Evolutionary conservation across 371 early-diverging fungal genomes (phyloP).

Genomic region (Mortierella sp.): DNA sequence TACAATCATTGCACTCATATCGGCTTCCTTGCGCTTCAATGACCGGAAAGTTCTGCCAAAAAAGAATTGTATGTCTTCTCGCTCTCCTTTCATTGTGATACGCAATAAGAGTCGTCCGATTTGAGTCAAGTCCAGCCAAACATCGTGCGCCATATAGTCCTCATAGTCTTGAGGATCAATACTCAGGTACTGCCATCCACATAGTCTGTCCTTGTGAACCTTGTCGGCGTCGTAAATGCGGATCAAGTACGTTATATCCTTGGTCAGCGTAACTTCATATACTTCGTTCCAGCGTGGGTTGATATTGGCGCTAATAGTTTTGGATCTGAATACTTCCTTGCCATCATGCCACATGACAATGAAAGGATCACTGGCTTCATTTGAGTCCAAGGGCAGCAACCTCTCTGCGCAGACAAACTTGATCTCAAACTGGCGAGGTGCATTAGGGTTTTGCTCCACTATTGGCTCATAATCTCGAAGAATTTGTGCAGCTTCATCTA

Average conservation of each 20-base stretch:
- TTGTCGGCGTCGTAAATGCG: conserved; percentile 84
- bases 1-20: conserved; percentile 78
- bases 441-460: conserved; percentile 30
- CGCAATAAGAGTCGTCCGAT: conserved; percentile 86
- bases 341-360: conserved; percentile 76
- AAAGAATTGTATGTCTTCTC: conserved; percentile 94
- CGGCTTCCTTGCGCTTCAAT: conserved; percentile 79
- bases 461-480: conserved; percentile 59
- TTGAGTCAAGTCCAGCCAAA: conserved; percentile 86
- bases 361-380: conserved; percentile 79
- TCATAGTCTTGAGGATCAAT: conserved; percentile 71
- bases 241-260: conserved; percentile 72
- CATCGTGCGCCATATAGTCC: conserved; percentile 84
- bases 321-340: conserved; percentile 69
- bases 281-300: conserved; percentile 95
- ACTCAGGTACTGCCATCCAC: conserved; percentile 76
- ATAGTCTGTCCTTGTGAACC: conserved; percentile 85
- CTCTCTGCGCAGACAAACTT: conserved; percentile 62
- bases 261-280: conserved; percentile 80
- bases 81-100: conserved; percentile 91
- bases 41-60: conserved; percentile 86
- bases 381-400: conserved; percentile 66
- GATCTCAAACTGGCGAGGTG: conserved; percentile 48
- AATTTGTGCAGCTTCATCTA: conserved; percentile 71
- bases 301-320: conserved; percentile 76